Evolutionary conservation across 139 green algal species (phyloP).

Genomic region (Volvox africanus): DNA sequence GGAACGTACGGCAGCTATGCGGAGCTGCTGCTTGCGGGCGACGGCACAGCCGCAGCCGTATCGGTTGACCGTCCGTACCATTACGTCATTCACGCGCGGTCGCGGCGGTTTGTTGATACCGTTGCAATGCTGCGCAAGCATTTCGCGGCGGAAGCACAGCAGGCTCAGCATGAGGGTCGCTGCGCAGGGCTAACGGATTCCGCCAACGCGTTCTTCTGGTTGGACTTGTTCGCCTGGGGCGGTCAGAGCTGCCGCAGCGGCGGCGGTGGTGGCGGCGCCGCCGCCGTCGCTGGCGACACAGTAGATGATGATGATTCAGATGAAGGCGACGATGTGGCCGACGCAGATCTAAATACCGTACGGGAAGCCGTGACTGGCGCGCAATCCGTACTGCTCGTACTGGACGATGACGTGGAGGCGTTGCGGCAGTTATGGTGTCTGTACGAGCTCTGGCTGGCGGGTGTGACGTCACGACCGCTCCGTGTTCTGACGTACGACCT

Average conservation of each 20-base stretch:
- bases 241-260: background rate
- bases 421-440: conserved; percentile 2
- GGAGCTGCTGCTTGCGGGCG: background rate
- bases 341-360: background rate
- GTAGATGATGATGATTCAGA: background rate
- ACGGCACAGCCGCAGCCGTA: no score
- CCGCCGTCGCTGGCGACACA: background rate
- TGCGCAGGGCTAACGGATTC: no score
- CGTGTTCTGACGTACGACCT: conserved; percentile 29
- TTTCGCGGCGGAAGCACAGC: conserved; percentile 1
- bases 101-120: background rate
- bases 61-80: conserved; percentile 14
- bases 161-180: background rate
- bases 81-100: conserved; percentile 17
- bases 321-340: background rate
- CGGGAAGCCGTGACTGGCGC: conserved; percentile 15
- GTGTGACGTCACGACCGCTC: background rate
- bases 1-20: background rate
- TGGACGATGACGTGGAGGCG: conserved; percentile 1
- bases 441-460: conserved; percentile 23
- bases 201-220: background rate
- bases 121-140: conserved; percentile 30
- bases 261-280: background rate
- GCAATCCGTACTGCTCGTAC: background rate
- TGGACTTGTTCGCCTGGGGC: background rate